These are phyloP conservation scores for Pythium volutum DNA, from an alignment of 352 stramenopile genomes.

Conservation along the genomic window DNA sequence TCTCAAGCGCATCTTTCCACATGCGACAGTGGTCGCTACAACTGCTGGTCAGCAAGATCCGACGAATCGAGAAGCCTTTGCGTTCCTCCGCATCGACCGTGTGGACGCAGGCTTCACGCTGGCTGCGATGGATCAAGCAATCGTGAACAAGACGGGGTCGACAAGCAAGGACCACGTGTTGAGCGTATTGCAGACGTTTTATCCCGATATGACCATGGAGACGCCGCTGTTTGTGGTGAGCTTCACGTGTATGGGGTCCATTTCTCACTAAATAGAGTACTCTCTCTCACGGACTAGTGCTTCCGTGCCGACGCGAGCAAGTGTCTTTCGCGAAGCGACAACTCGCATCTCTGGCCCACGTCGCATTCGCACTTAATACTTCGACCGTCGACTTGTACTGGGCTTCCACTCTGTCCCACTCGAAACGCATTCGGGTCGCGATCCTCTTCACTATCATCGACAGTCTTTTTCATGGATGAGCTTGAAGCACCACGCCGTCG, in stretches of 20 bases:
- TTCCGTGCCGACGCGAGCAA: constrained; percentile 25
- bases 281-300: no score
- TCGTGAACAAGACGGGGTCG: constrained; percentile 47
- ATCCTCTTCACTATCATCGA: no score
- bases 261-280: not conserved
- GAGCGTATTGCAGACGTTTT: constrained; percentile 51
- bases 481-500: no score
- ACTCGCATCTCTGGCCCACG: constrained; percentile 15
- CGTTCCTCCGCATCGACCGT: constrained; percentile 41
- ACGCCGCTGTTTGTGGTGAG: constrained; percentile 50
- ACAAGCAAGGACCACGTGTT: constrained; percentile 36
- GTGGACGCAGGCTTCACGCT: constrained; percentile 31
- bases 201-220: constrained; percentile 38
- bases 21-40: constrained; percentile 42
- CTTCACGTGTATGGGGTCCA: constrained; percentile 36
- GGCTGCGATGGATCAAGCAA: constrained; percentile 26
- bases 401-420: no score
- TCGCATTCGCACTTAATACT: no score
- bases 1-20: constrained; percentile 32
- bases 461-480: no score
- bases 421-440: no score
- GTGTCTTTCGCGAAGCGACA: constrained; percentile 25
- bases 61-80: constrained; percentile 31
- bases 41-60: not conserved
- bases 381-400: no score